These are phyloP conservation scores for Lentinula aciculospora DNA, from an alignment of 768 basidiomycete genomes.

Conservation along the genomic window DNA sequence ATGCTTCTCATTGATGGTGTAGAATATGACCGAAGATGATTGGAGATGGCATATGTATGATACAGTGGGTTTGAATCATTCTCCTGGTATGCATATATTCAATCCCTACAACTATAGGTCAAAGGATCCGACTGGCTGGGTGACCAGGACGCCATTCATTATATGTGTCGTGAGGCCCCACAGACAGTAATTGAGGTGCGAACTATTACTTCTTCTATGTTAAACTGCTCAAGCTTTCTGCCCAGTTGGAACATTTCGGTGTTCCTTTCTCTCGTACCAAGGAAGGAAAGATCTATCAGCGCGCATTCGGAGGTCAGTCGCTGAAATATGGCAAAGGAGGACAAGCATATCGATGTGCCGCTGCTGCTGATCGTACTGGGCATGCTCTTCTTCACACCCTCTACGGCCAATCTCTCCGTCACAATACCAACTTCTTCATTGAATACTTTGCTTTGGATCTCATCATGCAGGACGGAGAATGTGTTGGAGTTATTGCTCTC, in stretches of 20 bases:
- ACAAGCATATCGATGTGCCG: constrained; percentile 98
- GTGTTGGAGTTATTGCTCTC: constrained; percentile 97
- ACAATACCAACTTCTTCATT: constrained; percentile 99
- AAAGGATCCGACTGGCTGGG: constrained; percentile 99
- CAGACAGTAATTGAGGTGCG: constrained; percentile 85
- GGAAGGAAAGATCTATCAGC: constrained; percentile 99
- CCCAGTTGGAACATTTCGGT: constrained; percentile 94
- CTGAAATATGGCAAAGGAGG: constrained; percentile 97
- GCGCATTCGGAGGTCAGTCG: constrained; percentile 98
- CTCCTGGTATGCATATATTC: constrained; percentile 1
- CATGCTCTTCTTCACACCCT: constrained; percentile 98
- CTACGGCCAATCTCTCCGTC: constrained; percentile 97
- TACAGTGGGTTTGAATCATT: constrained; percentile 49
- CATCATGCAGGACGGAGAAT: constrained; percentile 98
- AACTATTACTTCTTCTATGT: not conserved
- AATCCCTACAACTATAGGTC: constrained; percentile 47
- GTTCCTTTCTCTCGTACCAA: constrained; percentile 98
- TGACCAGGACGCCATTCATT: constrained; percentile 99
- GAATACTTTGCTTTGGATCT: constrained; percentile 99
- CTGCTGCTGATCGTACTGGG: constrained; percentile 97
- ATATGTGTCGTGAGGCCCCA: constrained; percentile 98
- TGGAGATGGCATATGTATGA: constrained; percentile 99
- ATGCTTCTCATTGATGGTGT: constrained; percentile 8
- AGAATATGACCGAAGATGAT: constrained; percentile 99
- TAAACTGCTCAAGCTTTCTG: not conserved